Evolutionary conservation across 345 rosid genomes (phyloP).

Genomic region (Melaleuca quinquenervia): DNA sequence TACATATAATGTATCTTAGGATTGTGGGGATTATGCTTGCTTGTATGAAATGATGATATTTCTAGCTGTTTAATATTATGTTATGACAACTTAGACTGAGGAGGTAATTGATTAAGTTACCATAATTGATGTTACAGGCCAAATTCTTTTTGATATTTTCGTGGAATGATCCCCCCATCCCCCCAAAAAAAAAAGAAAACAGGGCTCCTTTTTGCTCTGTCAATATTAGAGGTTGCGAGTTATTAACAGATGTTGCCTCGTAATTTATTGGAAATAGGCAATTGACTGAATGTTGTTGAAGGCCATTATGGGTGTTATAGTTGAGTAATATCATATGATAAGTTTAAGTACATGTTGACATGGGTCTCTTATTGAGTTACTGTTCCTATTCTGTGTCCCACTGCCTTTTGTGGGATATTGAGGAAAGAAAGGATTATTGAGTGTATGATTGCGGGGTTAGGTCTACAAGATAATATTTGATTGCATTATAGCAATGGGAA

Average conservation of each 20-base stretch:
- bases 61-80: neutral
- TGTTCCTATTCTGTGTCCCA: neutral
- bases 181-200: no score
- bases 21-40: neutral
- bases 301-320: neutral
- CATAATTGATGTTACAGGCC: neutral
- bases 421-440: neutral
- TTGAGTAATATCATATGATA: neutral
- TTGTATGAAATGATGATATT: neutral
- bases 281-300: neutral
- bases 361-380: neutral
- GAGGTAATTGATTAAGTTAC: neutral
- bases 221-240: neutral
- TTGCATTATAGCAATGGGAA: neutral
- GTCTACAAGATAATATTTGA: neutral
- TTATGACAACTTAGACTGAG: neutral
- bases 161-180: neutral
- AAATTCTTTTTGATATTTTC: neutral
- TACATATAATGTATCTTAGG: neutral
- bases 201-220: neutral
- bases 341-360: neutral
- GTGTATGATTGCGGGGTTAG: neutral
- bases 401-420: neutral
- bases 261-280: neutral
- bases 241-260: neutral